phyloP scores from a whole-genome alignment of 257 asterid species.

The Verbascum thapsus region DNA sequence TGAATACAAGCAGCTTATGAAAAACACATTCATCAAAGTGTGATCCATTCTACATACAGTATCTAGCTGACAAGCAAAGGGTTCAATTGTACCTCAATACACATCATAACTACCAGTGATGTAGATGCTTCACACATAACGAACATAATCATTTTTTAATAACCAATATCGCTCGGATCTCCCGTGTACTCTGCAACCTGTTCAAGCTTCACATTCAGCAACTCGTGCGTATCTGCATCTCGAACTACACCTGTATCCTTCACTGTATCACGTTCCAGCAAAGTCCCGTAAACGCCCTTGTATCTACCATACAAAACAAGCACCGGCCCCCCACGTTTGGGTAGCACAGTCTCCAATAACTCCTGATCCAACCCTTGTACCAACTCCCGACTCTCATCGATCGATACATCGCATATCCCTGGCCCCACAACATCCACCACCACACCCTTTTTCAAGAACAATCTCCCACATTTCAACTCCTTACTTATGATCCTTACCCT shows the following conservation, averaged over 20 bases:
- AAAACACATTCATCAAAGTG: neutral
- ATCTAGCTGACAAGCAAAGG: neutral
- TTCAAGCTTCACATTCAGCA: conserved; percentile 74
- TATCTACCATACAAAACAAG: conserved; percentile 68
- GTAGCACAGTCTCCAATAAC: conserved; percentile 71
- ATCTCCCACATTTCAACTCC: conserved; percentile 66
- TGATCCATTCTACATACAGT: neutral
- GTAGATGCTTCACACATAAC: no score
- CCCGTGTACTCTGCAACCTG: conserved; percentile 91
- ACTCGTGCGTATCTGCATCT: conserved; percentile 73
- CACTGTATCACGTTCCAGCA: conserved; percentile 71
- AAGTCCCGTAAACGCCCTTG: conserved; percentile 80
- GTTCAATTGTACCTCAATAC: conserved; percentile 29
- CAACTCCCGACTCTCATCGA: conserved; percentile 73
- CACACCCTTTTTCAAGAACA: conserved; percentile 73
- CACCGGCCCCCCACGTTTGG: conserved; percentile 80
- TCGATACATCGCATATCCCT: conserved; percentile 58
- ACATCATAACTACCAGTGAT: conserved; percentile 23
- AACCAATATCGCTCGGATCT: conserved; percentile 81
- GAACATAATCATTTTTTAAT: no score
- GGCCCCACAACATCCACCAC: conserved; percentile 83
- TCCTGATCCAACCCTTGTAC: conserved; percentile 80
- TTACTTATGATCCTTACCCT: conserved; percentile 72
- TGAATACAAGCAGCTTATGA: neutral
- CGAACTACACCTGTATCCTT: conserved; percentile 68